phyloP scores from a whole-genome alignment of 2,329 filamentous ascomycete genomes.

The Chaetomium sp. region DNA sequence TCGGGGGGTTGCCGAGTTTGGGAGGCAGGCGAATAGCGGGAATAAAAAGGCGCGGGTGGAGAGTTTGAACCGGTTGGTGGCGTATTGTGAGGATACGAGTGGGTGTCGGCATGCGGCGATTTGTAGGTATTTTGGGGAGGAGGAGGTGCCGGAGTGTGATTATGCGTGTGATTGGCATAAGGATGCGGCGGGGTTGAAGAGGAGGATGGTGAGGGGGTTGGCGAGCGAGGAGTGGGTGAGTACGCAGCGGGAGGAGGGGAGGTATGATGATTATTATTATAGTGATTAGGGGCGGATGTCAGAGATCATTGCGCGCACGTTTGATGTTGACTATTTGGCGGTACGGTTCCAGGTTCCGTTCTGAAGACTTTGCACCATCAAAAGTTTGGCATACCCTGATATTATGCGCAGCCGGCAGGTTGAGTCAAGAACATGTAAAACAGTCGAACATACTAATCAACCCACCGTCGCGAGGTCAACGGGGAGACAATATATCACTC shows the following conservation, averaged over 20 bases:
- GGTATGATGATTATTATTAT: constrained; percentile 49
- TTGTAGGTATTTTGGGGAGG: constrained; percentile 70
- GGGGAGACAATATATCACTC: too few species aligned
- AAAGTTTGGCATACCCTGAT: too few species aligned
- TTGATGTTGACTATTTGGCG: too few species aligned
- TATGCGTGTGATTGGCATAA: constrained; percentile 77
- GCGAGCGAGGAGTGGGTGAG: constrained; percentile 57
- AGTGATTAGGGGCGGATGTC: constrained; percentile 33
- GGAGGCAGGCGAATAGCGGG: constrained; percentile 8
- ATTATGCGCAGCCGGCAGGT: too few species aligned
- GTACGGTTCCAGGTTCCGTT: too few species aligned
- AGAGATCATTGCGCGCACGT: background rate
- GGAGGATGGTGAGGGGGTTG: constrained; percentile 49
- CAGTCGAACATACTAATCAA: too few species aligned
- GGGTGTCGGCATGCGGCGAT: constrained; percentile 71
- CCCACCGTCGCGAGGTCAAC: too few species aligned
- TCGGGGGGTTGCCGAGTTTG: constrained; percentile 32
- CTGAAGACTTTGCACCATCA: too few species aligned
- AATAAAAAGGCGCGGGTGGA: constrained; percentile 47
- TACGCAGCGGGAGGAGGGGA: constrained; percentile 54
- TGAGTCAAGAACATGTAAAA: too few species aligned
- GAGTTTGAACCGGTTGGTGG: constrained; percentile 62
- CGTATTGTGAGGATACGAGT: constrained; percentile 73
- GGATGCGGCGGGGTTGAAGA: constrained; percentile 52
- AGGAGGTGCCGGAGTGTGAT: constrained; percentile 52